These are phyloP conservation scores for Taphrina sp. DNA, from an alignment of 1,139 yeast genomes.

Conservation along the genomic window DNA sequence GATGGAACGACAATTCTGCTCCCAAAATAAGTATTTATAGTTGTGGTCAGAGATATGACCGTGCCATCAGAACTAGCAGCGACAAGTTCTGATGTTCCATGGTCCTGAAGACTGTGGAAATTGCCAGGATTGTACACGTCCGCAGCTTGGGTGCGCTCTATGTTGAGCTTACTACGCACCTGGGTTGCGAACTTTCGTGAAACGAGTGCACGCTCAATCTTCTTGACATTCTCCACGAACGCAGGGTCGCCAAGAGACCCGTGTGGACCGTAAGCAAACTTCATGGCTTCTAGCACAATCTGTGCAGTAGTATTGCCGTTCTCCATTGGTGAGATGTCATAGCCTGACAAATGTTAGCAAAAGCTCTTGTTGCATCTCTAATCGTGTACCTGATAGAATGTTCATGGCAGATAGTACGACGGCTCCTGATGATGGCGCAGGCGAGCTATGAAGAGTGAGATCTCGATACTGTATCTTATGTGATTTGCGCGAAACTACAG, in stretches of 20 bases:
- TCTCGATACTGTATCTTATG: constrained; percentile 50
- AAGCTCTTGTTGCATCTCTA: too few relatives aligned
- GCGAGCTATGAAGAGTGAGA: constrained; percentile 59
- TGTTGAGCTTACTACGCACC: constrained; percentile 51
- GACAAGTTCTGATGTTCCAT: constrained; percentile 34
- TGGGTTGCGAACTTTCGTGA: constrained; percentile 56
- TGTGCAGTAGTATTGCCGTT: constrained; percentile 46
- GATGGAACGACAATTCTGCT: constrained; percentile 71
- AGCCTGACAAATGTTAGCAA: too few relatives aligned
- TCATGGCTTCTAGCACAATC: constrained; percentile 74
- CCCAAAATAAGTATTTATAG: constrained; percentile 84
- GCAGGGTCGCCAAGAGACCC: constrained; percentile 71
- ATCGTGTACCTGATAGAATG: too few relatives aligned
- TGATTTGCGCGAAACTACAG: constrained; percentile 57
- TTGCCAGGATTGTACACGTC: constrained; percentile 69
- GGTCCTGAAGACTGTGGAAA: constrained; percentile 24
- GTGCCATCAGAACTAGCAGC: constrained; percentile 47
- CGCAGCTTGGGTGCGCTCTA: constrained; percentile 45
- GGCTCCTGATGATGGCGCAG: constrained; percentile 80
- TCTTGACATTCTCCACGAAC: constrained; percentile 37
- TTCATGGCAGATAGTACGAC: constrained; percentile 74
- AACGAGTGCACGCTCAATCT: constrained; percentile 45
- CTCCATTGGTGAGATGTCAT: constrained; percentile 45
- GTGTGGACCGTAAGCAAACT: constrained; percentile 78
- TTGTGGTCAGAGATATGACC: constrained; percentile 84